A percentile compares a stretch with the other conserved stretches of the same genome.
These are phyloP conservation scores for Phytophthora rubi DNA, from an alignment of 352 stramenopile genomes.

Conservation along the genomic window DNA sequence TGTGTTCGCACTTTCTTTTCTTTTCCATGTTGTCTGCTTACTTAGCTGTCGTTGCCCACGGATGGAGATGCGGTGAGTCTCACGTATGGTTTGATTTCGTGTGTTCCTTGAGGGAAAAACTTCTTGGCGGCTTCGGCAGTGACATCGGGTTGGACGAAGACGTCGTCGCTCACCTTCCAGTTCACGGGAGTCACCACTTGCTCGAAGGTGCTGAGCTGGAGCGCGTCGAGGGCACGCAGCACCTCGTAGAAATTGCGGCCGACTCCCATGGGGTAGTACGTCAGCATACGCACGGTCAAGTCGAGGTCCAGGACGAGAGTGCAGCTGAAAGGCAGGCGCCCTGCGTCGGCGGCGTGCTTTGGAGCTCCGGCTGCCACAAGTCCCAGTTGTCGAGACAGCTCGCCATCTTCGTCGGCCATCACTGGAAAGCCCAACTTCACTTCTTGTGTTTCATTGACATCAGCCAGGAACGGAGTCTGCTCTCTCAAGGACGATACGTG, in stretches of 20 bases:
- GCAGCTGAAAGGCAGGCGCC: constrained; percentile 68
- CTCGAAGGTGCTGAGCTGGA: constrained; percentile 77
- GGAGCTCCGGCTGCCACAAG: constrained; percentile 52
- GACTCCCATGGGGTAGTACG: constrained; percentile 71
- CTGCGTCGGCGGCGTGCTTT: constrained; percentile 55
- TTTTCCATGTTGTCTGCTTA: constrained; percentile 8
- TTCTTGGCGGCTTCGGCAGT: constrained; percentile 69
- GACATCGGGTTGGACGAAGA: constrained; percentile 83
- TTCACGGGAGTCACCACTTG: constrained; percentile 84
- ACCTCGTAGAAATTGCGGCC: constrained; percentile 87
- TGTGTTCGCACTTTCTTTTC: constrained; percentile 23
- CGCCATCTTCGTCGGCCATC: constrained; percentile 66
- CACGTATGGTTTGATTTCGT: constrained; percentile 85
- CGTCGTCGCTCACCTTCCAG: constrained; percentile 88
- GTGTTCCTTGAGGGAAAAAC: constrained; percentile 81
- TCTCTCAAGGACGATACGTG: constrained; percentile 33
- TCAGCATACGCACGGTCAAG: constrained; percentile 67
- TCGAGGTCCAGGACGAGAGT: constrained; percentile 80
- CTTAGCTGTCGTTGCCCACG: constrained; percentile 59
- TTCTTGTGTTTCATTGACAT: constrained; percentile 86
- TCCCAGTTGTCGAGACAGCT: constrained; percentile 67
- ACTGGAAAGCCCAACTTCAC: constrained; percentile 79
- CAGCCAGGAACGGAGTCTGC: constrained; percentile 64
- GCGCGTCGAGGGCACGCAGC: constrained; percentile 69
- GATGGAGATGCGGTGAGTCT: constrained; percentile 76